Conservation (phyloP, 2,329 filamentous ascomycete species). For the Sclerotinia sclerotiorum region DNA sequence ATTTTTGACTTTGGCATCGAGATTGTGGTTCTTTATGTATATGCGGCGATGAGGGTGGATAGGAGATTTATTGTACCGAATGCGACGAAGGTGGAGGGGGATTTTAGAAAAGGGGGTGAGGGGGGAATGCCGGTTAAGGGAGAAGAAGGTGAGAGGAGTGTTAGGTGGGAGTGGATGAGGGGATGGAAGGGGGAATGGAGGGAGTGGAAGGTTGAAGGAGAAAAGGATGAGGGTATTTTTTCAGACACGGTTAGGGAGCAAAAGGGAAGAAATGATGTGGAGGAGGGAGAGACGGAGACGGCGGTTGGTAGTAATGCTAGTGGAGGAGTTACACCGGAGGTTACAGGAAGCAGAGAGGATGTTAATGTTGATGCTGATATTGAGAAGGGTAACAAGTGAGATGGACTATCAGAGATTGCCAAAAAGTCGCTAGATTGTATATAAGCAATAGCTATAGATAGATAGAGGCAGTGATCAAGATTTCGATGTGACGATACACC, state of each 20-base stretch:
- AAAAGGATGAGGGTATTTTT: conserved; percentile 10
- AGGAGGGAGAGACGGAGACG: conserved; percentile 3
- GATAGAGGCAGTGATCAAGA: neutral
- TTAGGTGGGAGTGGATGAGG: conserved; percentile 17
- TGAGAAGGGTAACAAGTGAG: neutral
- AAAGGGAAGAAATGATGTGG: neutral
- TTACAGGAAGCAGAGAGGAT: neutral
- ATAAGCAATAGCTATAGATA: neutral
- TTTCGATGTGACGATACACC: too few relatives aligned
- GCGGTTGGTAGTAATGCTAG: conserved; percentile 1
- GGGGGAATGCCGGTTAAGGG: conserved; percentile 6
- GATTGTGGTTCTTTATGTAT: conserved; percentile 65
- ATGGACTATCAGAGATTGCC: neutral
- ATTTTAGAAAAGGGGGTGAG: conserved; percentile 30
- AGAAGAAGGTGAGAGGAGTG: neutral
- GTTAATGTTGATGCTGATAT: neutral
- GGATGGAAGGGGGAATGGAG: conserved; percentile 15
- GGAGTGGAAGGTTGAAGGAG: conserved; percentile 9
- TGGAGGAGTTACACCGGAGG: neutral
- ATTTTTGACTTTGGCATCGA: conserved; percentile 77
- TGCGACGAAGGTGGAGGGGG: conserved; percentile 58
- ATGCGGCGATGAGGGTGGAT: conserved; percentile 70
- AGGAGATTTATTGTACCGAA: conserved; percentile 72
- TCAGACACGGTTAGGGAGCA: neutral
- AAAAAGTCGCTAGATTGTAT: neutral